Conservation (phyloP, 306 rosid species). For the Cucurbita argyrosperma region DNA sequence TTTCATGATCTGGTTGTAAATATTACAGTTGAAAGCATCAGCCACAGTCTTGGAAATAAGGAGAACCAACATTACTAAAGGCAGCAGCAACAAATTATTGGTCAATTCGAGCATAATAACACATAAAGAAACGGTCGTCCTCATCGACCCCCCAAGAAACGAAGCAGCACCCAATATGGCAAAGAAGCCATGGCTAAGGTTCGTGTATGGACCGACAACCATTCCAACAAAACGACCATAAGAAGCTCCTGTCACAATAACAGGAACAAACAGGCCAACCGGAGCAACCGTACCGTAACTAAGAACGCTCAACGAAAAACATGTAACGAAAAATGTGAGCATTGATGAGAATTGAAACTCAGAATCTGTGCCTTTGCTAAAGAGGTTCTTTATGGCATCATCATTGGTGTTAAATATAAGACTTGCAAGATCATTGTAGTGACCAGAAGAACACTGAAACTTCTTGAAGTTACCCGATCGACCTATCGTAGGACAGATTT, state of each 20-base stretch:
- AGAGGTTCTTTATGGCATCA: conserved; percentile 81
- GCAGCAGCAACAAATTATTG: conserved; percentile 68
- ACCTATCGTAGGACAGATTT: conserved; percentile 88
- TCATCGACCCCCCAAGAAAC: conserved; percentile 87
- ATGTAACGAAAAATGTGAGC: conserved; percentile 45
- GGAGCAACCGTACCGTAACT: conserved; percentile 88
- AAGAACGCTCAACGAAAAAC: conserved; percentile 58
- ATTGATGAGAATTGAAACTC: conserved; percentile 53
- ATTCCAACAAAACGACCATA: conserved; percentile 85
- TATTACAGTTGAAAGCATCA: conserved; percentile 65
- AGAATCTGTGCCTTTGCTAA: conserved; percentile 52
- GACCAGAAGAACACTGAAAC: conserved; percentile 63
- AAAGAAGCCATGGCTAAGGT: conserved; percentile 70
- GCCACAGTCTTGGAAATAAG: conserved; percentile 79
- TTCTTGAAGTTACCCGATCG: conserved; percentile 97
- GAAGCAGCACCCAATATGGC: conserved; percentile 94
- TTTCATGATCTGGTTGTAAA: conserved; percentile 84
- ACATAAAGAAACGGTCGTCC: conserved; percentile 82
- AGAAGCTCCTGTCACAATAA: conserved; percentile 86
- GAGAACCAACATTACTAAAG: conserved; percentile 80
- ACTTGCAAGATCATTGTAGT: conserved; percentile 94
- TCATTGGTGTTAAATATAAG: conserved; percentile 91
- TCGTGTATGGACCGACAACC: conserved; percentile 38
- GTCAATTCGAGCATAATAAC: conserved; percentile 85
- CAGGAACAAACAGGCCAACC: conserved; percentile 82